phyloP scores from a whole-genome alignment of 495 filamentous ascomycete species.

The Penicillium bialowiezense region DNA sequence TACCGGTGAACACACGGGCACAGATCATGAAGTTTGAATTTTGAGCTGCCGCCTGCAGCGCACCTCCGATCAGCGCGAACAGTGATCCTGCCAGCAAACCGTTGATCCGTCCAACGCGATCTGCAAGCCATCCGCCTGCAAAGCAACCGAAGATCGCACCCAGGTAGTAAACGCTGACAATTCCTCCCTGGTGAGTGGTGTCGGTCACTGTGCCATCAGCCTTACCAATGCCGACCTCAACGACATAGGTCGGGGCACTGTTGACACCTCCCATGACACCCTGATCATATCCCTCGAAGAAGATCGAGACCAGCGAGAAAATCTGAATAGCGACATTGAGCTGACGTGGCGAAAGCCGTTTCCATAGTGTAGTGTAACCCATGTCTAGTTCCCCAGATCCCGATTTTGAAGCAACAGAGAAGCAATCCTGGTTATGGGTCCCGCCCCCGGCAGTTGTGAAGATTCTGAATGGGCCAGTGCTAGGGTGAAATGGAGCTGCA shows the following conservation, averaged over 20 bases:
- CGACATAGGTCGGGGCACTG: conserved; percentile 36
- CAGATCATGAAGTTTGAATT: conserved; percentile 53
- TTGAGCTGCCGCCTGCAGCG: conserved; percentile 49
- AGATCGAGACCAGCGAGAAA: conserved; percentile 50
- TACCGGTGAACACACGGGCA: conserved; percentile 53
- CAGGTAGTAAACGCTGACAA: conserved; percentile 54
- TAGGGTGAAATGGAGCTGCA: conserved; percentile 3
- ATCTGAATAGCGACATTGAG: conserved; percentile 42
- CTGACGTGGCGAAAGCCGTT: conserved; percentile 37
- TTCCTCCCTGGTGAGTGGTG: conserved; percentile 43
- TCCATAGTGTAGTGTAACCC: conserved; percentile 43
- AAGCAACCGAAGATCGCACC: conserved; percentile 55
- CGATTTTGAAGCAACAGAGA: neutral
- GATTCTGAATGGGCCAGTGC: neutral
- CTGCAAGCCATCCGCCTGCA: conserved; percentile 49
- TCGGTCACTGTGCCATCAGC: conserved; percentile 37
- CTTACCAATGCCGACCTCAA: conserved; percentile 33
- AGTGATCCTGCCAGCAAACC: conserved; percentile 49
- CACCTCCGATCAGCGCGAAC: conserved; percentile 53
- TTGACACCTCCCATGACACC: conserved; percentile 54
- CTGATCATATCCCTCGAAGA: conserved; percentile 57
- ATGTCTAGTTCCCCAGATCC: conserved; percentile 14
- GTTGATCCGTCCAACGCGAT: conserved; percentile 54
- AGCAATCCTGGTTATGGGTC: neutral
- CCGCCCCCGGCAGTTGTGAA: neutral